A percentile compares a stretch with the other conserved stretches of the same genome.
phyloP scores from a whole-genome alignment of 139 green algal species.

The Chlorella sp. region DNA sequence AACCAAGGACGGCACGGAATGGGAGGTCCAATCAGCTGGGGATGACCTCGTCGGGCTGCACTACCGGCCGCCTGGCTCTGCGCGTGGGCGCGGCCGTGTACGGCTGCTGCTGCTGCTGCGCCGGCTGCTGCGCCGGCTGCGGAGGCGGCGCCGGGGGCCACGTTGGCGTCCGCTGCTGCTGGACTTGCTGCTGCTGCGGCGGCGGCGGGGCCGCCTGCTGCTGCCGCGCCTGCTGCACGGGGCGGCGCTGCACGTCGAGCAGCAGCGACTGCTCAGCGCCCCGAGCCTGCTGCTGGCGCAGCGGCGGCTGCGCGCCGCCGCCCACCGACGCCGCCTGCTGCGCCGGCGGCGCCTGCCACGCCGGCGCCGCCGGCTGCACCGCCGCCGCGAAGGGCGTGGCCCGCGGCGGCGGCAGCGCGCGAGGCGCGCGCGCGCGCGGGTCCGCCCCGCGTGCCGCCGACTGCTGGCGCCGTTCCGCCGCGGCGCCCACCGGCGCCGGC shows the following conservation, averaged over 20 bases:
- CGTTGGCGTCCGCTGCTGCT: background rate
- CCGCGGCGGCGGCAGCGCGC: slow-evolving; percentile 36
- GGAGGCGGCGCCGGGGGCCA: background rate
- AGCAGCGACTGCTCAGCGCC: background rate
- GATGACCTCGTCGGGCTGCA: slow-evolving; percentile 24
- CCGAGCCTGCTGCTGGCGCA: background rate
- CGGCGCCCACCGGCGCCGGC: background rate
- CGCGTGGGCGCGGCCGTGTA: background rate
- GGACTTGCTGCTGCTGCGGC: background rate
- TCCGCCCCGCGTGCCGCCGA: background rate
- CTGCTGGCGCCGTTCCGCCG: background rate
- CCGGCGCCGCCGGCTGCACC: slow-evolving; percentile 6
- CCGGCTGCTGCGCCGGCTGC: background rate
- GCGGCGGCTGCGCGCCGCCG: background rate
- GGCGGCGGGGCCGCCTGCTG: background rate
- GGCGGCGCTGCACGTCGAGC: background rate
- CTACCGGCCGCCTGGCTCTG: background rate
- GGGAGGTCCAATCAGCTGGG: background rate
- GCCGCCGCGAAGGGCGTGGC: slow-evolving; percentile 12
- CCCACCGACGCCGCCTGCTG: background rate
- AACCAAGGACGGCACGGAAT: background rate
- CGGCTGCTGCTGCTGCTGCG: slow-evolving; percentile 7
- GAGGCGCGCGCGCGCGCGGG: background rate
- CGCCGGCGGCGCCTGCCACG: background rate
- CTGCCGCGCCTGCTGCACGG: slow-evolving; percentile 10